Percentiles rank a stretch among this genome's conserved stretches.
These are phyloP conservation scores for Malania oleifera DNA, from an alignment of 164 flowering plant species.

Conservation along the genomic window DNA sequence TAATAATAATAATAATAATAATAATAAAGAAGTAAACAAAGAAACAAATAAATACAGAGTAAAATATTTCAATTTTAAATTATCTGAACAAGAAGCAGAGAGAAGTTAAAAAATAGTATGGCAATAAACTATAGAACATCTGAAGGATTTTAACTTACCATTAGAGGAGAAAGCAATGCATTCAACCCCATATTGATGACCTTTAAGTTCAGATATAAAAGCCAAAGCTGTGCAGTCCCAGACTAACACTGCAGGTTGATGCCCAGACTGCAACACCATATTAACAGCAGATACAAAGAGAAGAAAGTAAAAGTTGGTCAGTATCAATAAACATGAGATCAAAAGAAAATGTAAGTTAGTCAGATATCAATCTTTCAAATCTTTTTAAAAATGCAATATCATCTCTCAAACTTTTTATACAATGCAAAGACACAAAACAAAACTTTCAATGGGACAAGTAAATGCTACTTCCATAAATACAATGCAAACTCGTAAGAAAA, in stretches of 20 bases:
- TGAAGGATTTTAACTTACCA: conserved; percentile 41
- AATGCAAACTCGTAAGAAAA: too few species aligned
- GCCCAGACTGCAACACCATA: conserved; percentile 51
- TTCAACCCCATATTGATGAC: conserved; percentile 61
- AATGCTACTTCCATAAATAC: background rate
- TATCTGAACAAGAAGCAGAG: background rate
- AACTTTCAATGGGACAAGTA: background rate
- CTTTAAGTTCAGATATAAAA: conserved; percentile 52
- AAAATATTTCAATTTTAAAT: background rate
- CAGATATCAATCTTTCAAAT: too few species aligned
- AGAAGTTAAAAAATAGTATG: background rate
- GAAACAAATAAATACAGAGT: background rate
- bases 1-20: background rate
- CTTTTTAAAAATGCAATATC: too few species aligned
- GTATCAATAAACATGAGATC: too few species aligned
- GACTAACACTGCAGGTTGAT: conserved; percentile 59
- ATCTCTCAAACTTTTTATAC: too few species aligned
- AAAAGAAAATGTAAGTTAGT: too few species aligned
- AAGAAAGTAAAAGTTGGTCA: background rate
- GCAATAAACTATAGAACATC: background rate
- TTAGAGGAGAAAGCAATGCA: conserved; percentile 67
- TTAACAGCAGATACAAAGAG: conserved; percentile 2
- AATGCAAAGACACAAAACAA: background rate
- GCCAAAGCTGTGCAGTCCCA: conserved; percentile 46
- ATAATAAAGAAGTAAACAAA: background rate